Conservation (phyloP, 2,329 filamentous ascomycete genomes). For the Monilinia vaccinii-corymbosi region DNA sequence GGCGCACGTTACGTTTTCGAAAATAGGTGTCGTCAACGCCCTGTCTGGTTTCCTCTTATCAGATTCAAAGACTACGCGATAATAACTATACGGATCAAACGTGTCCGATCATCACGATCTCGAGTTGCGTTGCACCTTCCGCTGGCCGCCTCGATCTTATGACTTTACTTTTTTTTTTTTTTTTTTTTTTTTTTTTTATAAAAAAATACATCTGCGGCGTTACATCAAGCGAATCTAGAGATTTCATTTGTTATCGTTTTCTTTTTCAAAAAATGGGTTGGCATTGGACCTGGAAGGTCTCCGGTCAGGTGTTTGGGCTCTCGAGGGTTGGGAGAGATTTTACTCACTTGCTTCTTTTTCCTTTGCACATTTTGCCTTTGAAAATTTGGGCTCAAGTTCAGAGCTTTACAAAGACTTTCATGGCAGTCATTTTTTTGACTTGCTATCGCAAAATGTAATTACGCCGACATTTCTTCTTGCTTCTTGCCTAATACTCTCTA, state of each 20-base stretch:
- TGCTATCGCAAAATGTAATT: constrained; percentile 30
- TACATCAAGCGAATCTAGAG: constrained; percentile 27
- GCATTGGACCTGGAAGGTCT: constrained; percentile 28
- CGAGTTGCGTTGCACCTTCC: constrained; percentile 29
- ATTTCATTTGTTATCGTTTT: constrained; percentile 24
- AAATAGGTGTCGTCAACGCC: constrained; percentile 19
- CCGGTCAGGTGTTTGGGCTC: constrained; percentile 31
- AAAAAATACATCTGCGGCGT: constrained; percentile 22
- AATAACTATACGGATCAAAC: constrained; percentile 21
- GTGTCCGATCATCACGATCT: constrained; percentile 26
- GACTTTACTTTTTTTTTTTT: constrained; percentile 25
- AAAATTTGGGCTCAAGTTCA: constrained; percentile 17
- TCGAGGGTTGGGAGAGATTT: constrained; percentile 24
- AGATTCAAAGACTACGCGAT: constrained; percentile 22
- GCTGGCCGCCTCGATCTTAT: constrained; percentile 32
- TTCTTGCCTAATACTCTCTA: constrained; percentile 9
- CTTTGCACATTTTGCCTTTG: constrained; percentile 25
- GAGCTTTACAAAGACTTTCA: constrained; percentile 23
- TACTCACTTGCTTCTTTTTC: constrained; percentile 24
- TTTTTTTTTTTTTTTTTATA: too few relatives aligned
- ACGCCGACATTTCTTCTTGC: constrained; percentile 28
- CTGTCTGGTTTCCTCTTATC: constrained; percentile 10
- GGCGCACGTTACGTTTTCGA: constrained; percentile 26
- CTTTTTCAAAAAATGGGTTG: constrained; percentile 28
- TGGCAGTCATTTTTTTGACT: constrained; percentile 21